Percentiles rank a stretch among this genome's conserved stretches.
Evolutionary conservation across 1,284 basidiomycete species (phyloP).

Genomic region (Ustilago xerochloae): DNA sequence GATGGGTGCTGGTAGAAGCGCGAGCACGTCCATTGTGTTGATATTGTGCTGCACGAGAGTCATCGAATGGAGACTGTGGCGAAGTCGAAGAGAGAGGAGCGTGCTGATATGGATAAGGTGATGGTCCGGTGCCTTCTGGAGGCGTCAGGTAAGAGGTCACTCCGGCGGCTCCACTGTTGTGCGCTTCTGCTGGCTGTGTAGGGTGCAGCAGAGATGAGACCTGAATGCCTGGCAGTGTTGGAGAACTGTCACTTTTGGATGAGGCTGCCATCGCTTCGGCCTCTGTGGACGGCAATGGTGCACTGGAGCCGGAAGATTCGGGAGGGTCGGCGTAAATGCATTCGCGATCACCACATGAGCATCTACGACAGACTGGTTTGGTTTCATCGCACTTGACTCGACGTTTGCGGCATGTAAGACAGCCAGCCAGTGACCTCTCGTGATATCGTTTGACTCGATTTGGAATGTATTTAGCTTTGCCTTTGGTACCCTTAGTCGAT

Average conservation of each 20-base stretch:
- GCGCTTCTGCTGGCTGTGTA: slow-evolving; percentile 2
- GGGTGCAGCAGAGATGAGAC: slow-evolving; percentile 33
- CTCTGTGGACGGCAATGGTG: neutral
- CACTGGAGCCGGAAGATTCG: neutral
- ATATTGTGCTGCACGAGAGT: neutral
- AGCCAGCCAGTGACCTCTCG: slow-evolving; percentile 39
- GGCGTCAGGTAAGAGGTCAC: slow-evolving; percentile 3
- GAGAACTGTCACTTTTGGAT: neutral
- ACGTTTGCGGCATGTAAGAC: slow-evolving; percentile 43
- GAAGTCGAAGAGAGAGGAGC: slow-evolving; percentile 5
- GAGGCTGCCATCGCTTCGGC: neutral
- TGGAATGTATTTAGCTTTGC: slow-evolving; percentile 44
- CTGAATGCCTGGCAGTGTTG: slow-evolving; percentile 13
- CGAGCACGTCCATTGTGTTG: slow-evolving; percentile 11
- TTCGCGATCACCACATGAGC: slow-evolving; percentile 38
- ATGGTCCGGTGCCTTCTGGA: slow-evolving; percentile 5
- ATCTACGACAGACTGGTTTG: slow-evolving; percentile 35
- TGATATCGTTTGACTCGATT: slow-evolving; percentile 48
- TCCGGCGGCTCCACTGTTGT: neutral
- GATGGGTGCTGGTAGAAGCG: slow-evolving; percentile 23
- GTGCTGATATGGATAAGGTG: neutral
- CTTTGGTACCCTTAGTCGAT: slow-evolving; percentile 34
- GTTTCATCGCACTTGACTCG: slow-evolving; percentile 46
- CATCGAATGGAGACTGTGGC: slow-evolving; percentile 21
- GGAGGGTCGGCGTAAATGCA: slow-evolving; percentile 32